A percentile compares a stretch with the other conserved stretches of the same genome.
These are phyloP conservation scores for Comarum palustre DNA, from an alignment of 306 rosid genomes.

Conservation along the genomic window DNA sequence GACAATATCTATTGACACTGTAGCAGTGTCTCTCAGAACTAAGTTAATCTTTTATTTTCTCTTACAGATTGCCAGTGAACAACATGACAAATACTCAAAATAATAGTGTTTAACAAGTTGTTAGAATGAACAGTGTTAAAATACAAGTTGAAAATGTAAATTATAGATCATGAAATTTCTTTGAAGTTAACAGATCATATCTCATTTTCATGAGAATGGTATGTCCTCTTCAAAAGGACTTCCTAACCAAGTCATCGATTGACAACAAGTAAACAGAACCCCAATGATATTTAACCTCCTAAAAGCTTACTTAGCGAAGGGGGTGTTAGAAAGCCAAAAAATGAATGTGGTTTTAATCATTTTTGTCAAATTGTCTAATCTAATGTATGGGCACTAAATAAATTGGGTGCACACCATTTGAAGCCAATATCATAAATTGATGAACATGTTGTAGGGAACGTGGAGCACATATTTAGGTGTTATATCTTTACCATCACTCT, in stretches of 20 bases:
- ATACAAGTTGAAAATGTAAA: neutral
- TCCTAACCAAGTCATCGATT: neutral
- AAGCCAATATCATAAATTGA: conserved; percentile 28
- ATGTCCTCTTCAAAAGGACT: neutral
- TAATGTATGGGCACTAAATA: conserved; percentile 11
- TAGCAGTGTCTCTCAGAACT: too few relatives aligned
- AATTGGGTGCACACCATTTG: conserved; percentile 1
- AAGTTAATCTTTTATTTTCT: too few relatives aligned
- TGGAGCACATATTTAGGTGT: conserved; percentile 19
- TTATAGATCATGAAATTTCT: neutral
- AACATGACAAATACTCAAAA: too few relatives aligned
- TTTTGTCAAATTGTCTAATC: neutral
- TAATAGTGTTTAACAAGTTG: neutral
- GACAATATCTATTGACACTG: too few relatives aligned
- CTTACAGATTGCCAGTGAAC: too few relatives aligned
- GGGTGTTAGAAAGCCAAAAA: conserved; percentile 2
- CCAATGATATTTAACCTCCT: neutral
- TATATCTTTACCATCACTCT: conserved; percentile 35
- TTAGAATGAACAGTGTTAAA: neutral
- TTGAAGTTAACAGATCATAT: neutral
- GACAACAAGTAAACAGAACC: neutral
- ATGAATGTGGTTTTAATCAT: neutral
- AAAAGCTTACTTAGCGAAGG: neutral
- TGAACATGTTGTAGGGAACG: conserved; percentile 31
- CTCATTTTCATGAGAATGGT: neutral